Base-by-base conservation (phyloP, 2,329 filamentous ascomycete species). In the Colletotrichum costaricense region DNA sequence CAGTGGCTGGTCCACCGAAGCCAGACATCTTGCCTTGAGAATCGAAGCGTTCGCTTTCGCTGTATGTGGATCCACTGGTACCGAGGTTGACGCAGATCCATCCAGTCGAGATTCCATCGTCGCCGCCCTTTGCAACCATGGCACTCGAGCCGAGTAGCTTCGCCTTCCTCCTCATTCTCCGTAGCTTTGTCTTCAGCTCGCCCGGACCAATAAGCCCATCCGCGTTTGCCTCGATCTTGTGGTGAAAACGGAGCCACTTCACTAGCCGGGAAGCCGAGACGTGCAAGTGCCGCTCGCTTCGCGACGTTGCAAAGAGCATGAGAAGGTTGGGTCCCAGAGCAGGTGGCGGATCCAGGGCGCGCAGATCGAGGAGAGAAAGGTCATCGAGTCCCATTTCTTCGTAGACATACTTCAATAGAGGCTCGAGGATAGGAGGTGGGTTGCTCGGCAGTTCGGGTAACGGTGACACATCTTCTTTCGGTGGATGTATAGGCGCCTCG, bases 31-130 rank as follows among this genome's bases (percentile, higher is more conserved):
- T 86, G 16, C 90, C 87, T 14, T 84, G 82, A 19, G 85, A 84
- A 24, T 87, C 85, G 49, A 87, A 79, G 30, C 85, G 82, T 12
- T 83, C 80, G 16, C 83, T 79, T 74, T 90, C 87, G 9, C 80
- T 79, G 19, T 80, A 78, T n/a, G 87, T 85, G 26, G 89, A 88
- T 56, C 93, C 90, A 1, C 95, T 88, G 19, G 89, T 90, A 5
- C 94, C 94, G 11, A 97, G 89, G 80, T 98, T 97, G 74, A 98
- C 94, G 82, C 97, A 99, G 24, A 99, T 93, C 97, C 97, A 99
- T 11, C 95, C 95, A 1, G 96, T 98, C 14, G 93, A 92, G 65
- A 98, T 94, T 2, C 95, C 96, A 79, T 98, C 94, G 77, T 98
- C 95, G 1, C 88, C 85, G 60, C 88, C 89, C 16, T 88, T 88